These are phyloP conservation scores for Microbotryum saponariae DNA, from an alignment of 1,284 basidiomycete species.

Conservation along the genomic window DNA sequence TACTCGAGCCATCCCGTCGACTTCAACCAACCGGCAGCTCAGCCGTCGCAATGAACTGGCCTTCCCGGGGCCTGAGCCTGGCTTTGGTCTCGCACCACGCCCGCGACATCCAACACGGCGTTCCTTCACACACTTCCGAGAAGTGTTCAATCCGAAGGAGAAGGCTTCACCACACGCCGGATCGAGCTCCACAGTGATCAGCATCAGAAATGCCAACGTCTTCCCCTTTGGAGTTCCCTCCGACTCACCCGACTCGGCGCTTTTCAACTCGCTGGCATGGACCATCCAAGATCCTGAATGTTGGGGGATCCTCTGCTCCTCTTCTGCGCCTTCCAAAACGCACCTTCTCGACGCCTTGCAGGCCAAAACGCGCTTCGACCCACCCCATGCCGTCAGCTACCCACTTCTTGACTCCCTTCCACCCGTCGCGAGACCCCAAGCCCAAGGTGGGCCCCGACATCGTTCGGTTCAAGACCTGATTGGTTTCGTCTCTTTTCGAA, in stretches of 20 bases:
- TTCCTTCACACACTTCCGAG: no score
- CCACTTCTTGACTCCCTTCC: constrained; percentile 23
- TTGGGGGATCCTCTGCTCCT: constrained; percentile 27
- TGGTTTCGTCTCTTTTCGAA: constrained; percentile 33
- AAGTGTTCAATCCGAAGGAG: no score
- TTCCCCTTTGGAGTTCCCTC: constrained; percentile 27
- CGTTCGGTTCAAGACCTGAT: constrained; percentile 29
- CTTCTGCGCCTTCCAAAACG: constrained; percentile 1
- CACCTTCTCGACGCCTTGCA: constrained; percentile 17
- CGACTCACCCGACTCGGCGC: constrained; percentile 12
- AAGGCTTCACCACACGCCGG: no score
- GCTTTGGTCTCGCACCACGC: no score
- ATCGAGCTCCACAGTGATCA: no score
- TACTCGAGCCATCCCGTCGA: no score
- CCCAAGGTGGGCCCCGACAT: constrained; percentile 18
- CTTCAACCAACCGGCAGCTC: no score
- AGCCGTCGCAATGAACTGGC: no score
- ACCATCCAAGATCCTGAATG: constrained; percentile 15
- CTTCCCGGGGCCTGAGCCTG: no score
- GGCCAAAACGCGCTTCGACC: constrained; percentile 19
- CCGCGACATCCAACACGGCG: no score
- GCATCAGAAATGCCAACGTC: constrained; percentile 8
- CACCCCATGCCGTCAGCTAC: constrained; percentile 8
- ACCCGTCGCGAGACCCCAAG: background rate
- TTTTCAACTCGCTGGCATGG: constrained; percentile 8